Evolutionary conservation across 805 yeast genomes (phyloP).

Genomic region (Candida glaebosa): DNA sequence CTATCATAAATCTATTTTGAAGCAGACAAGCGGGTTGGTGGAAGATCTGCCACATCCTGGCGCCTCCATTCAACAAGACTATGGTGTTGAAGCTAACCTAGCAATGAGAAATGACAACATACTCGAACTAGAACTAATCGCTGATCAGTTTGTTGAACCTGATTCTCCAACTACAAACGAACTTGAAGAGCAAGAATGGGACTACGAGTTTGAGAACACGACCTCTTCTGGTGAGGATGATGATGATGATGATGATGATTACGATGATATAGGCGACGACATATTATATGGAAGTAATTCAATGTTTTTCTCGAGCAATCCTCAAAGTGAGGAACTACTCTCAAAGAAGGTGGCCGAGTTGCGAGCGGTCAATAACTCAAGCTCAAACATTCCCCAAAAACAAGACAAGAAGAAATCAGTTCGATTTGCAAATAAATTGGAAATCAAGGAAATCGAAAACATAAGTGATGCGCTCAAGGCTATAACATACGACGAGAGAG

Average conservation of each 20-base stretch:
- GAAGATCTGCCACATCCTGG: background rate
- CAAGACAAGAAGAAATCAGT: constrained; percentile 45
- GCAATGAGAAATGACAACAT: constrained; percentile 33
- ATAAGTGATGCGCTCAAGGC: constrained; percentile 46
- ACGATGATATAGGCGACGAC: constrained; percentile 24
- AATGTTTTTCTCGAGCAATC: constrained; percentile 2
- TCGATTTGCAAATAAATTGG: constrained; percentile 48
- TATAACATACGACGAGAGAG: constrained; percentile 12
- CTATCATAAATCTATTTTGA: background rate
- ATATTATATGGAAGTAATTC: constrained; percentile 18
- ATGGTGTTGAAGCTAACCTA: background rate
- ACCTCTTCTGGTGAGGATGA: constrained; percentile 17
- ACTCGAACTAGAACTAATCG: constrained; percentile 51
- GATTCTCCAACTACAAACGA: constrained; percentile 18
- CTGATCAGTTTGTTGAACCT: constrained; percentile 42
- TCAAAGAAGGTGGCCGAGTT: constrained; percentile 39
- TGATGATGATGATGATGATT: constrained; percentile 26
- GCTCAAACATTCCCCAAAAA: background rate
- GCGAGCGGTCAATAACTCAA: constrained; percentile 14
- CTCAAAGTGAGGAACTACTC: constrained; percentile 18
- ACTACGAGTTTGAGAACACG: constrained; percentile 31
- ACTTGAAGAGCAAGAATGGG: constrained; percentile 37
- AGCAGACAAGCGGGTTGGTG: background rate
- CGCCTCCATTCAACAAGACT: background rate
- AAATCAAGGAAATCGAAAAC: constrained; percentile 59